Conservation (phyloP, 192 early-diverging fungal species). For the Radiomyces spectabilis region DNA sequence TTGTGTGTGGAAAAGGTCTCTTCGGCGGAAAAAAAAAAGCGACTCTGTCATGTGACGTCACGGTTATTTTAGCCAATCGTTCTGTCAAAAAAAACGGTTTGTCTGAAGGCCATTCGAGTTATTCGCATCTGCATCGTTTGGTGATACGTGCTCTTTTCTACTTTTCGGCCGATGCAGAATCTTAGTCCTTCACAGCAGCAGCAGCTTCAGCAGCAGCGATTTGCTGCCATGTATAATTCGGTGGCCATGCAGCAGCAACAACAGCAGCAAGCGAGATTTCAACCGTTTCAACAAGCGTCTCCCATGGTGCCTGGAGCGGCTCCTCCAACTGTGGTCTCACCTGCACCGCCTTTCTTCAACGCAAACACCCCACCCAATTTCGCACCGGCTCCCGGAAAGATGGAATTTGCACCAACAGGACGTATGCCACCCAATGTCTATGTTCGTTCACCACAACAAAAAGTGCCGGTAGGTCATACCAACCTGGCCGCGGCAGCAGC, state of each 20-base stretch:
- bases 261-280: not conserved
- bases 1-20: too few species aligned
- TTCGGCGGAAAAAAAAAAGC: too few species aligned
- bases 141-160: too few species aligned
- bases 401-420: not conserved
- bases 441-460: not conserved
- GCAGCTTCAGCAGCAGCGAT: slow-evolving; percentile 8
- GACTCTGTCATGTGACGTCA: too few species aligned
- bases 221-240: slow-evolving; percentile 14
- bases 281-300: not conserved
- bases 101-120: too few species aligned
- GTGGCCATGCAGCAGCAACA: slow-evolving; percentile 1
- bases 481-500: not conserved
- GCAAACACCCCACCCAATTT: not conserved
- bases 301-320: not conserved
- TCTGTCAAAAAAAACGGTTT: too few species aligned
- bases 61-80: too few species aligned
- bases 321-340: not conserved
- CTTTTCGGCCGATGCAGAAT: too few species aligned
- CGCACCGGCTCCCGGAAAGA: not conserved
- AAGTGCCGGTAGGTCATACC: not conserved
- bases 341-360: not conserved
- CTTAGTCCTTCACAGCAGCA: slow-evolving; percentile 4
- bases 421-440: not conserved
- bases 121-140: too few species aligned